These are phyloP conservation scores for Lactarius pseudohatsudake DNA, from an alignment of 768 basidiomycete genomes.

Conservation along the genomic window DNA sequence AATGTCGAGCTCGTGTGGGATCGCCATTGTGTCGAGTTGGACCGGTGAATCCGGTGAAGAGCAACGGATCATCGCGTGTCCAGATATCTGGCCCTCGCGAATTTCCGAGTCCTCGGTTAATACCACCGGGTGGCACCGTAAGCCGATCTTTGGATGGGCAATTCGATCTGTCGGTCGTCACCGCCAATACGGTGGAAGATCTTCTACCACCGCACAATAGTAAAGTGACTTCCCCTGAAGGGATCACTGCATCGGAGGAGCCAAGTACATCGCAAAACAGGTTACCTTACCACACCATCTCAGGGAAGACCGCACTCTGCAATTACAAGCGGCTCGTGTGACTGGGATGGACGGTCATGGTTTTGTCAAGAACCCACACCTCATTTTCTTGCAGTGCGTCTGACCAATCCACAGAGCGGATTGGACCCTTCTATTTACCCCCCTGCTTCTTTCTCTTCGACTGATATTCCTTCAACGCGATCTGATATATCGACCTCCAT, in stretches of 20 bases:
- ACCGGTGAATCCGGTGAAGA: no score
- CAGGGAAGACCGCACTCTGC: neutral
- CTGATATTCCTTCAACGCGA: neutral
- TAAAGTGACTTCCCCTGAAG: no score
- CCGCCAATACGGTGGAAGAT: neutral
- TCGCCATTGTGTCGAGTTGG: no score
- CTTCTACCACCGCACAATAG: no score
- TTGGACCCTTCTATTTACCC: neutral
- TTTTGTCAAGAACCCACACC: slow-evolving; percentile 16
- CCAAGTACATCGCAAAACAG: neutral
- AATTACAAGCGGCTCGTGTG: slow-evolving; percentile 1
- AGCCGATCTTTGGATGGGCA: neutral
- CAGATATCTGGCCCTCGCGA: no score
- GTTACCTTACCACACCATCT: no score
- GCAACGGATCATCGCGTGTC: no score
- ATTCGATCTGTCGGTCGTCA: neutral
- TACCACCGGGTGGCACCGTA: neutral
- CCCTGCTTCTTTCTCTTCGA: neutral
- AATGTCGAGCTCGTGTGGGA: no score
- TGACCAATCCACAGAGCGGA: neutral
- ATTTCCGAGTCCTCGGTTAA: no score
- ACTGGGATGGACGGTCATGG: slow-evolving; percentile 20
- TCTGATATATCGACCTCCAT: neutral
- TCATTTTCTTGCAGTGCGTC: slow-evolving; percentile 1
- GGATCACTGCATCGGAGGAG: neutral